phyloP scores from a whole-genome alignment of 2,329 filamentous ascomycete genomes.

The Cercospora sojina region DNA sequence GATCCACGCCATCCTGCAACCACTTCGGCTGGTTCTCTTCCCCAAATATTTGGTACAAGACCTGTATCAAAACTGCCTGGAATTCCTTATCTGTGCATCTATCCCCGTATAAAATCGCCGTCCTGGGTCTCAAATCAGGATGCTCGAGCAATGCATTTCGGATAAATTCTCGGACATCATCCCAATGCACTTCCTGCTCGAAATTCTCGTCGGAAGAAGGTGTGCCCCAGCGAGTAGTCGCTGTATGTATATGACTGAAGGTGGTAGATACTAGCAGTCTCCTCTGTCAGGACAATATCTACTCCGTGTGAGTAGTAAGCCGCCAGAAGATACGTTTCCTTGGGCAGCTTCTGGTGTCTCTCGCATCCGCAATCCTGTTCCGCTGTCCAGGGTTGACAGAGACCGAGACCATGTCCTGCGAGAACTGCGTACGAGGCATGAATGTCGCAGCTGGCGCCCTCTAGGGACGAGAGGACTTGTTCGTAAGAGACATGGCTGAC shows the following conservation, averaged over 20 bases:
- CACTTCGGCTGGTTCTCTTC: background rate
- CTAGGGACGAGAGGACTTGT: background rate
- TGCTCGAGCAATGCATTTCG: background rate
- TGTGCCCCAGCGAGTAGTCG: background rate
- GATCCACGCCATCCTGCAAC: background rate
- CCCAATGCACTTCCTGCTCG: background rate
- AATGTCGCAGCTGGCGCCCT: background rate
- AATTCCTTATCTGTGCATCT: background rate
- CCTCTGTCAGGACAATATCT: background rate
- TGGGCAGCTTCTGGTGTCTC: background rate
- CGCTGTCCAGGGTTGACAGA: slow-evolving; percentile 4
- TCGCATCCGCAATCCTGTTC: background rate
- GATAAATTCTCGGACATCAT: background rate
- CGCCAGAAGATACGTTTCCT: background rate
- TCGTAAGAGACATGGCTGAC: background rate
- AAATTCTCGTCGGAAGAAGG: background rate
- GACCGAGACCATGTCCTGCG: slow-evolving; percentile 7
- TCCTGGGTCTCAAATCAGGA: background rate
- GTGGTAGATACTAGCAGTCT: background rate
- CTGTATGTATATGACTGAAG: slow-evolving; percentile 1
- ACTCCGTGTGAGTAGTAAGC: background rate
- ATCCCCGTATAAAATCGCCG: background rate
- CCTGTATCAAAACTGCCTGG: background rate
- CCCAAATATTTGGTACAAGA: background rate
- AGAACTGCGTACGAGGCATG: background rate